These are phyloP conservation scores for Alnus glutinosa DNA, from an alignment of 306 rosid genomes.

Conservation along the genomic window DNA sequence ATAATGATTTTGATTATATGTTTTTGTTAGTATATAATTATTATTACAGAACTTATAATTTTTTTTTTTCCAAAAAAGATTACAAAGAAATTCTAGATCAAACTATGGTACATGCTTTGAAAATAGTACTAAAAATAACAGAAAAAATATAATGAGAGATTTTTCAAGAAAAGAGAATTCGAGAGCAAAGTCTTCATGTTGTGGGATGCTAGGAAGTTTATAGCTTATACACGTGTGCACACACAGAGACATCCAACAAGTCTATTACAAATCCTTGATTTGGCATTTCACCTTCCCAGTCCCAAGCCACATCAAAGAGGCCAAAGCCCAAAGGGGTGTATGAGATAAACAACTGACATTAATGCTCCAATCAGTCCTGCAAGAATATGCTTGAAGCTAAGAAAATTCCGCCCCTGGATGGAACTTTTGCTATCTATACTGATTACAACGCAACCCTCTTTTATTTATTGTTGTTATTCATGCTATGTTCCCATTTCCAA, in stretches of 20 bases:
- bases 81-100: not conserved
- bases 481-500: not conserved
- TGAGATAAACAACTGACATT: no score
- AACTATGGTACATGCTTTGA: not conserved
- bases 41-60: not conserved
- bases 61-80: not conserved
- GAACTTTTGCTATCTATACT: no score
- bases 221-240: not conserved
- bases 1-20: not conserved
- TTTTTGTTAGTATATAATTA: not conserved
- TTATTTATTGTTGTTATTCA: no score
- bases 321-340: not conserved
- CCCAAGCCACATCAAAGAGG: constrained; percentile 1
- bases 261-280: not conserved
- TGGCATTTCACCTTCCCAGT: not conserved
- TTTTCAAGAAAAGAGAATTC: not conserved
- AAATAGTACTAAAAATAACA: not conserved
- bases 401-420: no score
- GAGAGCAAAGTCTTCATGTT: not conserved
- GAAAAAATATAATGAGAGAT: not conserved
- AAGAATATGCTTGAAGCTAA: no score
- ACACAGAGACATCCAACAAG: not conserved
- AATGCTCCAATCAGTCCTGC: no score
- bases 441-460: no score
- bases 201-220: not conserved